These are phyloP conservation scores for Ophiobolus disseminans DNA, from an alignment of 2,329 filamentous ascomycete species.

Conservation along the genomic window DNA sequence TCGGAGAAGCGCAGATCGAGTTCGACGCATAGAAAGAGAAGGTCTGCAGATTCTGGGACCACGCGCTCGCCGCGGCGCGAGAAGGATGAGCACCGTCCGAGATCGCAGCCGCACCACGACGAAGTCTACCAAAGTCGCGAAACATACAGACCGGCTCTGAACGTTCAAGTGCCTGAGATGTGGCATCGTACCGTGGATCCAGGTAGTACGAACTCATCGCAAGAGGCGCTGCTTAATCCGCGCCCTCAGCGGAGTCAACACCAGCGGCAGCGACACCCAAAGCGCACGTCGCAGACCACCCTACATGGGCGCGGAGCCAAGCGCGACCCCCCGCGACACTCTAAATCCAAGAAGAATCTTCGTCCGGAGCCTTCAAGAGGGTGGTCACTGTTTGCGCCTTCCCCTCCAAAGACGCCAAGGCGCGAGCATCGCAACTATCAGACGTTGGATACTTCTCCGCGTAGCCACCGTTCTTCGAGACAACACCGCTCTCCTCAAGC, in stretches of 20 bases:
- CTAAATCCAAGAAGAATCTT: slow-evolving; percentile 40
- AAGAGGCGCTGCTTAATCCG: slow-evolving; percentile 46
- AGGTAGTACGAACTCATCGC: slow-evolving; percentile 37
- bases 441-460: slow-evolving; percentile 36
- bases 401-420: slow-evolving; percentile 39
- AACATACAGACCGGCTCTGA: slow-evolving; percentile 27
- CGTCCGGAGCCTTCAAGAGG: slow-evolving; percentile 32
- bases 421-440: slow-evolving; percentile 33
- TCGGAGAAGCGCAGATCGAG: slow-evolving; percentile 43
- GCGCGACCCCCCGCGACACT: slow-evolving; percentile 42
- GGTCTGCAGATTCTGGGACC: slow-evolving; percentile 30
- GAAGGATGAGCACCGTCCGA: slow-evolving; percentile 28
- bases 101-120: slow-evolving; percentile 24
- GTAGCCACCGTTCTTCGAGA: slow-evolving; percentile 37
- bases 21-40: slow-evolving; percentile 34
- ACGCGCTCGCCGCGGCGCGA: slow-evolving; percentile 33
- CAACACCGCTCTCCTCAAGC: slow-evolving; percentile 28
- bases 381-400: slow-evolving; percentile 41
- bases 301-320: slow-evolving; percentile 46
- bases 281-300: slow-evolving; percentile 43
- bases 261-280: slow-evolving; percentile 42
- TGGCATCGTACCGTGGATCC: slow-evolving; percentile 38
- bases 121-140: slow-evolving; percentile 27
- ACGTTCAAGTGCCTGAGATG: slow-evolving; percentile 36
- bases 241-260: slow-evolving; percentile 44